phyloP scores from a whole-genome alignment of 2,329 filamentous ascomycete genomes.

The Colletotrichum neosansevieriae region DNA sequence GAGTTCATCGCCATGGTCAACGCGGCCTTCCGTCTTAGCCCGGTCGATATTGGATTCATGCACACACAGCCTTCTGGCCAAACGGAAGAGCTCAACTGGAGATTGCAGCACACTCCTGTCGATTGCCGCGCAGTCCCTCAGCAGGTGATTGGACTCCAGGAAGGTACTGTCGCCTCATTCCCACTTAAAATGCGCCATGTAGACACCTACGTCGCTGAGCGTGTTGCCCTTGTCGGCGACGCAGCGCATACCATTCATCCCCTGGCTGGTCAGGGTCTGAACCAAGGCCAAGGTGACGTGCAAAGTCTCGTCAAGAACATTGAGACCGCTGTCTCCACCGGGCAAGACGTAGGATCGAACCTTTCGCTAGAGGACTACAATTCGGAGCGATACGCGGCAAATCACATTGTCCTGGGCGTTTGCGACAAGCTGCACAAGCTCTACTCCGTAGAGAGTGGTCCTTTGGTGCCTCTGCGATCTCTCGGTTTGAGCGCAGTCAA shows the following conservation, averaged over 20 bases:
- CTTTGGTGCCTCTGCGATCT: slow-evolving; percentile 83
- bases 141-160: slow-evolving; percentile 76
- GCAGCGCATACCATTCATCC: slow-evolving; percentile 96
- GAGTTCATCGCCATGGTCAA: slow-evolving; percentile 93
- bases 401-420: slow-evolving; percentile 82
- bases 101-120: slow-evolving; percentile 76
- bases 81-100: slow-evolving; percentile 86
- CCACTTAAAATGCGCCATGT: slow-evolving; percentile 92
- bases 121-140: slow-evolving; percentile 71
- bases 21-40: slow-evolving; percentile 86
- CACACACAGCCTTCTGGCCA: slow-evolving; percentile 72
- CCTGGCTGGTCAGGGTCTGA: slow-evolving; percentile 92
- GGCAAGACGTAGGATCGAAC: slow-evolving; percentile 85
- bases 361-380: slow-evolving; percentile 87
- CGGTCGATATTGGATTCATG: slow-evolving; percentile 86
- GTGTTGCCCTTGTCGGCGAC: slow-evolving; percentile 92
- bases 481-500: slow-evolving; percentile 83
- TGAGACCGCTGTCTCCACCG: slow-evolving; percentile 80
- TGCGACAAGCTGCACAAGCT: slow-evolving; percentile 94
- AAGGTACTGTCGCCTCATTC: slow-evolving; percentile 87
- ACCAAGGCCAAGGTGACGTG: slow-evolving; percentile 91
- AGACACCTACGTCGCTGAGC: slow-evolving; percentile 90
- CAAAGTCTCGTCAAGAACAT: slow-evolving; percentile 82
- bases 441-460: slow-evolving; percentile 84
- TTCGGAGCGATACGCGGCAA: slow-evolving; percentile 83